Percentiles rank a stretch among this genome's conserved stretches.
Evolutionary conservation across 169 alveolate species (phyloP).

Genomic region (Blepharisma undulans): DNA sequence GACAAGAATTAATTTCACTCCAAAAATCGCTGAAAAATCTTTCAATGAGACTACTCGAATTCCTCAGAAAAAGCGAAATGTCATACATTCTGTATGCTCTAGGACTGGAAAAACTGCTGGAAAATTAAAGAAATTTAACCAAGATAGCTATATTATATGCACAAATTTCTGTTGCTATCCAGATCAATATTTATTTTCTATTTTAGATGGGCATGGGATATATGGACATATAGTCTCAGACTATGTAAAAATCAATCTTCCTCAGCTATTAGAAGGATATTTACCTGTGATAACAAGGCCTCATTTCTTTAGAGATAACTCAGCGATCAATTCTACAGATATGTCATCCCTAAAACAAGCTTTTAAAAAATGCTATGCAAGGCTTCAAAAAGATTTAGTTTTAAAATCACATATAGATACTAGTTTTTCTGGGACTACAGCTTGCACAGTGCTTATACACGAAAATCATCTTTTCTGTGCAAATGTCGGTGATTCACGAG

Average conservation of each 20-base stretch:
- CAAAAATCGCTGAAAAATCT: background rate
- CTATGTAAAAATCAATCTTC: constrained; percentile 44
- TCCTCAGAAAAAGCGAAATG: background rate
- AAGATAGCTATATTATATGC: background rate
- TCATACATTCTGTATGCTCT: background rate
- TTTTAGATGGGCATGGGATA: constrained; percentile 84
- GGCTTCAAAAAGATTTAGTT: background rate
- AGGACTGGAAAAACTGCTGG: constrained; percentile 6
- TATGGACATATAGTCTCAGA: constrained; percentile 73
- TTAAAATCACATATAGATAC: background rate
- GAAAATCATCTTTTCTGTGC: constrained; percentile 46
- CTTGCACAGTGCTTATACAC: background rate
- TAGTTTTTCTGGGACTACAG: constrained; percentile 17
- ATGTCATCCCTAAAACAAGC: constrained; percentile 72
- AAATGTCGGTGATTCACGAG: constrained; percentile 77
- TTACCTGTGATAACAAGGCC: background rate
- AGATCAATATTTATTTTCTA: constrained; percentile 60
- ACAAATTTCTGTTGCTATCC: background rate
- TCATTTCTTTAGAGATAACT: background rate
- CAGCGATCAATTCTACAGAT: constrained; percentile 47
- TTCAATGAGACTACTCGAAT: background rate
- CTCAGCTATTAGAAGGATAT: constrained; percentile 27
- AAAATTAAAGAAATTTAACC: constrained; percentile 9
- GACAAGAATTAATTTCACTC: background rate
- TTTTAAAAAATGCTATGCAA: constrained; percentile 56